Evolutionary conservation across 1,284 basidiomycete genomes (phyloP), one percentile per base, ranked within the genome.

Genomic region (Spongiforma sp.): DNA sequence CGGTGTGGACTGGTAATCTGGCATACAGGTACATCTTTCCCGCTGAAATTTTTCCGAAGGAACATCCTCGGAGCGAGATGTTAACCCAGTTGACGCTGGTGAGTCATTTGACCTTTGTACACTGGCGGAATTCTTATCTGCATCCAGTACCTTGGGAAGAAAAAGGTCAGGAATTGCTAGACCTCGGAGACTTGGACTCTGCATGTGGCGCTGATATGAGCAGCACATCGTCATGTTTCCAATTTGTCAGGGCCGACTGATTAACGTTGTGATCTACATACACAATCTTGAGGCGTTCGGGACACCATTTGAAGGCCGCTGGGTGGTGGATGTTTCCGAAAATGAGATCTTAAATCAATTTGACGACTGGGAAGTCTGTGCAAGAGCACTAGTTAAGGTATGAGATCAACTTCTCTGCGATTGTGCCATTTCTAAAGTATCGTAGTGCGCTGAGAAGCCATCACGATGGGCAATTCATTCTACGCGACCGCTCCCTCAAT

Each of bases 201-300:
- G n/a, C n/a, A n/a, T n/a, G n/a, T n/a, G n/a, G n/a, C n/a, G n/a
- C n/a, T n/a, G n/a, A n/a, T n/a, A n/a, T n/a, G n/a, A n/a, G 8
- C 61, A 84, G 84, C 79, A 84, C 69, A 61, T 83, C 8, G 79
- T 83, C 1, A 70, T 77, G 5, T 85, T 81, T 69, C 80, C 82
- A 0, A 76, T 85, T 53, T 77, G 80, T 21, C 75, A 78, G 41
- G 81, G 82, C 0, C 70, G 65, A 14, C 63, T 79, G 19, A 70
- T 85, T 62, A 86, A 84, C 61, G 71, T 84, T 36, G 82, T 80
- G 15, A 77, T 79, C 4, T 78, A 80, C 43, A 57, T 64, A 30
- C 75, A 77, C 30, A 69, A 78, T 14, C 71, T 69, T 28, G 72
- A 73, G 9, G 70, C 73, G n/a, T 82, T 82, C 58, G 78, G 78